Evolutionary conservation across 2,329 filamentous ascomycete genomes (phyloP).

Genomic region (Aspergillus terreus): DNA sequence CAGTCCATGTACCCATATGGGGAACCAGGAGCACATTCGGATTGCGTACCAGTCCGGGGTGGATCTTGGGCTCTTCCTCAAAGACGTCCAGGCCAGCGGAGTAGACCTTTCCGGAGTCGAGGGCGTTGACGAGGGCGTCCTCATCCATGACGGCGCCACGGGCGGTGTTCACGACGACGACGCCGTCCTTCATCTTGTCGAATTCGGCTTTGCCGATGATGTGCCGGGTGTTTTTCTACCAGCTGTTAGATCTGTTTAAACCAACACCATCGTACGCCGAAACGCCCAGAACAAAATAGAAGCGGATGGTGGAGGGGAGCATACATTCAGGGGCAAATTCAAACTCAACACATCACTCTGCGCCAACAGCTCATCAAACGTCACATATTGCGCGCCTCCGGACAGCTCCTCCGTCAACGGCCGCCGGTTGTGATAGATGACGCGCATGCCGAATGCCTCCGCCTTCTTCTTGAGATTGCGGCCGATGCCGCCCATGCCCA

Average conservation of each 20-base stretch:
- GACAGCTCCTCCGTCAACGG: slow-evolving; percentile 52
- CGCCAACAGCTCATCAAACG: slow-evolving; percentile 67
- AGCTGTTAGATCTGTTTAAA: background rate
- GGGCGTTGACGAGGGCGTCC: slow-evolving; percentile 69
- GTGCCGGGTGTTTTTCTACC: slow-evolving; percentile 64
- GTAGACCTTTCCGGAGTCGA: slow-evolving; percentile 66
- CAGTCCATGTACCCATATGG: slow-evolving; percentile 82
- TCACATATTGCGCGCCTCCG: slow-evolving; percentile 46
- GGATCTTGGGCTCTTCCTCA: slow-evolving; percentile 74
- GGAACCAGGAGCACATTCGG: slow-evolving; percentile 71
- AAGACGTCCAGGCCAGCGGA: slow-evolving; percentile 76
- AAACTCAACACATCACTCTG: slow-evolving; percentile 74
- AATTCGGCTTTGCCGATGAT: slow-evolving; percentile 71
- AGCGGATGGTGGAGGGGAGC: slow-evolving; percentile 26
- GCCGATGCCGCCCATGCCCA: slow-evolving; percentile 85
- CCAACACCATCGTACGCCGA: too few relatives aligned
- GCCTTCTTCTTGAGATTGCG: slow-evolving; percentile 72
- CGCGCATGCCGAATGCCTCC: slow-evolving; percentile 69
- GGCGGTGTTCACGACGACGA: slow-evolving; percentile 78
- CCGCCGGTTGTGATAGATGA: slow-evolving; percentile 71
- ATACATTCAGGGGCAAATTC: slow-evolving; percentile 76
- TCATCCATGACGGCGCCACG: slow-evolving; percentile 81
- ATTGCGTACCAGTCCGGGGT: slow-evolving; percentile 68
- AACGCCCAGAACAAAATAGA: too few relatives aligned
- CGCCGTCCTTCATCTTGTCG: slow-evolving; percentile 70